phyloP scores from a whole-genome alignment of 805 yeast species.

The Metschnikowia shivogae region DNA sequence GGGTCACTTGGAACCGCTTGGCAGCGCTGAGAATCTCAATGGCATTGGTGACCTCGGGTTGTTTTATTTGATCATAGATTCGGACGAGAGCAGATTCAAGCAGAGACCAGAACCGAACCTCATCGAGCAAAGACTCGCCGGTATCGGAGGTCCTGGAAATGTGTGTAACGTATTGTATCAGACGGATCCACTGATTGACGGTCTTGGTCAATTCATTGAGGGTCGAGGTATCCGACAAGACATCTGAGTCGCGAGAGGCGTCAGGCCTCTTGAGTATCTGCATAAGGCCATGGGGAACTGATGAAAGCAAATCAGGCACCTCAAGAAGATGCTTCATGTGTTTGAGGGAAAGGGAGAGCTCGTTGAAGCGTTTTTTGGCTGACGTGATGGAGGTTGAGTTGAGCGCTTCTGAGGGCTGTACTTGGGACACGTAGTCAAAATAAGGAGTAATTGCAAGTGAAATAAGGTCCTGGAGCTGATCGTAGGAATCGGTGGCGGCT shows the following conservation, averaged over 20 bases:
- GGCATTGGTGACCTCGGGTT: conserved; percentile 52
- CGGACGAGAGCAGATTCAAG: conserved; percentile 57
- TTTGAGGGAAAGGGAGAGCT: conserved; percentile 61
- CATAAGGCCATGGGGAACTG: conserved; percentile 49
- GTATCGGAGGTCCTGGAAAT: conserved; percentile 49
- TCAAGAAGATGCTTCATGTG: conserved; percentile 65
- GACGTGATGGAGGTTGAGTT: conserved; percentile 7
- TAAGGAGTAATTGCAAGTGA: conserved; percentile 64
- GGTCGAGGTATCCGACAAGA: conserved; percentile 43
- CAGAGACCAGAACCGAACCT: conserved; percentile 73
- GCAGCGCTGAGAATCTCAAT: conserved; percentile 60
- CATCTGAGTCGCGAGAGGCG: conserved; percentile 23
- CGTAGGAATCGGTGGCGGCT: conserved; percentile 32
- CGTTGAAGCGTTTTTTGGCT: conserved; percentile 58
- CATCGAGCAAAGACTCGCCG: conserved; percentile 56
- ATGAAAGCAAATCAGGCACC: conserved; percentile 55
- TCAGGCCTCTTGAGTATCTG: conserved; percentile 21
- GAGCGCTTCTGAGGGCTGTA: conserved; percentile 6
- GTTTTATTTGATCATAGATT: conserved; percentile 54
- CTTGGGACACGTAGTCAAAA: conserved; percentile 47
- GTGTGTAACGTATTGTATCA: conserved; percentile 53
- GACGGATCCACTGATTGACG: conserved; percentile 72
- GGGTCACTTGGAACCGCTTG: conserved; percentile 75
- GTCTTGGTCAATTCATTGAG: conserved; percentile 65
- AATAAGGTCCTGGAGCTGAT: conserved; percentile 55